phyloP scores from a whole-genome alignment of 2,329 filamentous ascomycete genomes.

The Colletotrichum tofieldiae region DNA sequence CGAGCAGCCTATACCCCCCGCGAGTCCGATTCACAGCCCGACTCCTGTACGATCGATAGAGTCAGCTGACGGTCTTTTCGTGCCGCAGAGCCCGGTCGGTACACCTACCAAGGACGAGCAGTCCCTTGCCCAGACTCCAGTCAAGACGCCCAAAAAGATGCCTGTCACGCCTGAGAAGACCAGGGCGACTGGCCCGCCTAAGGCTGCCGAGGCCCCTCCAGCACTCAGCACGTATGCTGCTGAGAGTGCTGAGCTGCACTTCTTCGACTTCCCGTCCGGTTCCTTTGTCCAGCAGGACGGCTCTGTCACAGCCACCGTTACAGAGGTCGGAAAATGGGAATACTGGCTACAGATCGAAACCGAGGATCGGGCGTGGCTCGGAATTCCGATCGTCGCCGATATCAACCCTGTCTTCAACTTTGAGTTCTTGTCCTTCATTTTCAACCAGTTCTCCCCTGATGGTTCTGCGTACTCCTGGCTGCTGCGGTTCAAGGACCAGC shows the following conservation, averaged over 20 bases:
- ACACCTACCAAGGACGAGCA: conserved; percentile 52
- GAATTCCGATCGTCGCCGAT: conserved; percentile 87
- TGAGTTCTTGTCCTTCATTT: conserved; percentile 98
- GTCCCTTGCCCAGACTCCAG: conserved; percentile 57
- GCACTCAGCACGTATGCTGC: conserved; percentile 81
- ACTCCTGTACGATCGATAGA: conserved; percentile 69
- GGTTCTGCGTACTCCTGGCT: conserved; percentile 97
- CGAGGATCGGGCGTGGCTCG: conserved; percentile 85
- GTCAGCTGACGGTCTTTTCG: conserved; percentile 70
- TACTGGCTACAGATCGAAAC: conserved; percentile 94
- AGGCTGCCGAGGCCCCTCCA: conserved; percentile 77
- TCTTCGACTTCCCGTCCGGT: conserved; percentile 91
- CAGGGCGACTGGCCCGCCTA: conserved; percentile 59
- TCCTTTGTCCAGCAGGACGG: conserved; percentile 87
- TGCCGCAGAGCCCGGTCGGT: conserved; percentile 26
- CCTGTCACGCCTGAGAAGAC: conserved; percentile 53
- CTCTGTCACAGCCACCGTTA: conserved; percentile 83
- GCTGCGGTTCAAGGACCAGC: conserved; percentile 88
- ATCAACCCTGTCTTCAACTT: conserved; percentile 99
- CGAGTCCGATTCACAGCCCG: conserved; percentile 75
- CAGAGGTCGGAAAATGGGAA: conserved; percentile 90
- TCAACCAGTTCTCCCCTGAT: conserved; percentile 94
- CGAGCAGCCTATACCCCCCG: conserved; percentile 75
- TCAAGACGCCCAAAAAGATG: conserved; percentile 59
- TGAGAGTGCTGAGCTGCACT: conserved; percentile 87